These are phyloP conservation scores for Termitomyces titanicus DNA, from an alignment of 768 basidiomycete species.

Conservation along the genomic window DNA sequence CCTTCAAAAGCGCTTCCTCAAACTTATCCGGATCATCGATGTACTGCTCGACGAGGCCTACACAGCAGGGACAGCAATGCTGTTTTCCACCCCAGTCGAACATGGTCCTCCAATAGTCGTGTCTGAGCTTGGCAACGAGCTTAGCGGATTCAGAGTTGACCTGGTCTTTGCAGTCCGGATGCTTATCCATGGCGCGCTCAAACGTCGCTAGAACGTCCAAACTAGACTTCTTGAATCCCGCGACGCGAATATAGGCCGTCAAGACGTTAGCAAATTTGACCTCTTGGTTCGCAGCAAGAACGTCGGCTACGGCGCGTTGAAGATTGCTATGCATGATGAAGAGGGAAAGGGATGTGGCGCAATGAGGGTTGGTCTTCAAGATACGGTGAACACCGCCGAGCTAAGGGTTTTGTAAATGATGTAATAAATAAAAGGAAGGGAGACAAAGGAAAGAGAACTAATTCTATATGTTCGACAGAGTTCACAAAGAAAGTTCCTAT, in stretches of 20 bases:
- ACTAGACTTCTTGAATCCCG: conserved; percentile 12
- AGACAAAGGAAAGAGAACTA: background rate
- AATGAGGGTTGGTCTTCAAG: background rate
- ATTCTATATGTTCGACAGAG: background rate
- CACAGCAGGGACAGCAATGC: conserved; percentile 15
- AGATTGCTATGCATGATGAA: conserved; percentile 17
- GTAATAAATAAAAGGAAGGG: background rate
- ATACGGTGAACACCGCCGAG: background rate
- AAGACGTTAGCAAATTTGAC: conserved; percentile 17
- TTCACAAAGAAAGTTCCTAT: too few relatives aligned
- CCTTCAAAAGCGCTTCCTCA: conserved; percentile 1
- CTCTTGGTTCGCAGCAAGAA: conserved; percentile 16
- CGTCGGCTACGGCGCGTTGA: conserved; percentile 17
- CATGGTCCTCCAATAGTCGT: conserved; percentile 16
- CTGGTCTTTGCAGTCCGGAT: conserved; percentile 14
- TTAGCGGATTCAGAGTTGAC: conserved; percentile 10
- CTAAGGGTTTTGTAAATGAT: background rate
- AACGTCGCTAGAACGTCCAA: conserved; percentile 12
- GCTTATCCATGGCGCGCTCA: conserved; percentile 16
- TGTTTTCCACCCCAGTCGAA: conserved; percentile 13
- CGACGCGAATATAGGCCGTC: conserved; percentile 13
- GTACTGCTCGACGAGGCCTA: conserved; percentile 10
- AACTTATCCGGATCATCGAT: conserved; percentile 10
- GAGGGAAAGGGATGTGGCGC: background rate
- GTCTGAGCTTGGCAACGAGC: conserved; percentile 14